Evolutionary conservation across 1,284 basidiomycete species (phyloP).

Genomic region (Rhodotorula sp.): DNA sequence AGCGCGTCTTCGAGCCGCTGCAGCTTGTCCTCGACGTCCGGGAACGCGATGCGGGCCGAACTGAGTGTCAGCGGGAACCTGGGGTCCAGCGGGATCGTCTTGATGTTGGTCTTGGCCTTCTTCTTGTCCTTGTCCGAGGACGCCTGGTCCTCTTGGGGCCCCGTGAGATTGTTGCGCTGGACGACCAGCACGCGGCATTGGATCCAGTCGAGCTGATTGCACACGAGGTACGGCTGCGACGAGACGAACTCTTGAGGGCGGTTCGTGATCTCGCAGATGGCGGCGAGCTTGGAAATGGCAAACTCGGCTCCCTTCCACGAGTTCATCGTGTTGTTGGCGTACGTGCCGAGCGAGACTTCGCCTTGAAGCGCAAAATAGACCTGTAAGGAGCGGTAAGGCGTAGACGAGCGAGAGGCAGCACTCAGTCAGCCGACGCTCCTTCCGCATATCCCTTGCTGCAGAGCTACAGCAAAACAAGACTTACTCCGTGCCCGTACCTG

Average conservation of each 20-base stretch:
- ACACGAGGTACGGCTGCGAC: constrained; percentile 31
- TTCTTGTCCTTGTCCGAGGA: neutral
- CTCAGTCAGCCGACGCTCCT: too few species aligned
- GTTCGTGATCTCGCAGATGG: constrained; percentile 41
- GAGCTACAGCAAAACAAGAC: neutral
- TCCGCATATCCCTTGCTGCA: too few species aligned
- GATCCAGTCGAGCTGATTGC: constrained; percentile 37
- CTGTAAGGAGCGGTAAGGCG: neutral
- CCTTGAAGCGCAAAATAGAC: constrained; percentile 26
- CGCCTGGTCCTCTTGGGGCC: neutral
- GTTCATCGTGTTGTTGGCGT: constrained; percentile 11
- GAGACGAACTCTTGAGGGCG: constrained; percentile 32
- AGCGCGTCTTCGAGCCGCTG: constrained; percentile 22
- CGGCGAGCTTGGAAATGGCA: constrained; percentile 29
- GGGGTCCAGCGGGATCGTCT: constrained; percentile 31
- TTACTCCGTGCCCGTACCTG: constrained; percentile 21
- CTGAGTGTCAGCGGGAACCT: constrained; percentile 23
- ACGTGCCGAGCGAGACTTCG: constrained; percentile 17
- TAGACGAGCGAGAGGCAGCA: neutral
- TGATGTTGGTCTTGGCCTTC: constrained; percentile 5
- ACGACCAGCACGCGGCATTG: constrained; percentile 28
- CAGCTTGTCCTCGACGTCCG: constrained; percentile 38
- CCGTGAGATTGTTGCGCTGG: constrained; percentile 5
- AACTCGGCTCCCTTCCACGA: constrained; percentile 41
- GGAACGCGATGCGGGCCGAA: constrained; percentile 11